A percentile compares a stretch with the other conserved stretches of the same genome.
Evolutionary conservation across 352 stramenopile genomes (phyloP).

Genomic region (Pythium phragmitis): DNA sequence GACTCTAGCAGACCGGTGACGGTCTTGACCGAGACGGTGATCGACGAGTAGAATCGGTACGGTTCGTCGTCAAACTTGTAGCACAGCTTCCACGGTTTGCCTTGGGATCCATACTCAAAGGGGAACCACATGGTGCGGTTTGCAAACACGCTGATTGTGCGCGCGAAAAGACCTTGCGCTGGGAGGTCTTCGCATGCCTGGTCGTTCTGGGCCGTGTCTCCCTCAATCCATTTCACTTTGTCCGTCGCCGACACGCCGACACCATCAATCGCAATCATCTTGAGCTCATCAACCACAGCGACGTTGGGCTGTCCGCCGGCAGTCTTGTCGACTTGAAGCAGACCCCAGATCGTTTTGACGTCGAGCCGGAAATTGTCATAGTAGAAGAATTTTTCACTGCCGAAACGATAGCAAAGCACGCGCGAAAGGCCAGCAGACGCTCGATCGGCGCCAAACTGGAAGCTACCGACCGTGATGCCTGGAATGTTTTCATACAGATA

Average conservation of each 20-base stretch:
- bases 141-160: constrained; percentile 36
- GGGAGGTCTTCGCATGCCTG: constrained; percentile 40
- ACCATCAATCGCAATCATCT: constrained; percentile 50
- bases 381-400: constrained; percentile 48
- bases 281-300: constrained; percentile 57
- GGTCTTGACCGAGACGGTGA: constrained; percentile 52
- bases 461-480: constrained; percentile 42
- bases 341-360: constrained; percentile 58
- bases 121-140: constrained; percentile 50
- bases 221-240: constrained; percentile 51
- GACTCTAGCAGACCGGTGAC: constrained; percentile 46
- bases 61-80: constrained; percentile 67
- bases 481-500: constrained; percentile 63
- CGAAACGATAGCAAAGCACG: constrained; percentile 65
- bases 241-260: constrained; percentile 54
- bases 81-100: constrained; percentile 48
- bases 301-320: constrained; percentile 35
- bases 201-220: constrained; percentile 11
- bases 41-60: constrained; percentile 40
- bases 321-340: constrained; percentile 29
- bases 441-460: constrained; percentile 38
- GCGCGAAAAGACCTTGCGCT: constrained; percentile 35
- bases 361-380: constrained; percentile 57
- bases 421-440: constrained; percentile 38
- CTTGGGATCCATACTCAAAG: constrained; percentile 54